Base-by-base conservation (phyloP, 2,329 filamentous ascomycete genomes). In the Aspergillus amoenus region DNA sequence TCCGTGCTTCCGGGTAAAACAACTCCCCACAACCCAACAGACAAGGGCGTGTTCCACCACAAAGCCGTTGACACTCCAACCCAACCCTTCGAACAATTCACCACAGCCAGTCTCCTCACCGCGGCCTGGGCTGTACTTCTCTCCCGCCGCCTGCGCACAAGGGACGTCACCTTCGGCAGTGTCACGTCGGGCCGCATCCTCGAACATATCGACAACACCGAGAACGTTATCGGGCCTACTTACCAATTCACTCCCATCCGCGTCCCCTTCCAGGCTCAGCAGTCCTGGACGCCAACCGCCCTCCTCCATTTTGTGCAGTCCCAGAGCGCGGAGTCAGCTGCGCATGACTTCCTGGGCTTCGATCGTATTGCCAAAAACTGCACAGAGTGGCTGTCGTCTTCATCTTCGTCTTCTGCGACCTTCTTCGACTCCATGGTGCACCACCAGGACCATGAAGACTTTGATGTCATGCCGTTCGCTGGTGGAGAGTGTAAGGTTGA, bases 121-220 rank as follows among this genome's bases (percentile, higher is more conserved):
- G 84, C 85, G 1, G 84, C 84, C 0, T 88, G 85, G 85, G 83
- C 84, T 0, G 68, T 87, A 2, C 79, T 81, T 13, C 80, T 88
- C 1, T 80, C 84, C 2, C 79, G 79, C 3, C 79, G 80, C 15
- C 76, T 82, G 0, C 62, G 65, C 0, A 69, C 72, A 3, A 69
- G 70, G 2, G 85, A 88, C 63, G 80, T 88, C 24, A 78, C 82
- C 9, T 88, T 88, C 62, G 85, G 85, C 45, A 81, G 84, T 62
- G 84, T 88, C 1, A 84, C 85, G 4, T 84, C 81, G 32, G 86
- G 86, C 0, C 82, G 86, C 51, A 83, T 82, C 65, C 79, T 84
- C 40, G 81, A 82, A 59, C 72, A 47, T 21, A 32, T 85, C 0
- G 68, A 76, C 21, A 76, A 77, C 57, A 78, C 79, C 11, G 82